Base-by-base conservation (phyloP, 352 stramenopile species). In the Phytophthora multivora region DNA sequence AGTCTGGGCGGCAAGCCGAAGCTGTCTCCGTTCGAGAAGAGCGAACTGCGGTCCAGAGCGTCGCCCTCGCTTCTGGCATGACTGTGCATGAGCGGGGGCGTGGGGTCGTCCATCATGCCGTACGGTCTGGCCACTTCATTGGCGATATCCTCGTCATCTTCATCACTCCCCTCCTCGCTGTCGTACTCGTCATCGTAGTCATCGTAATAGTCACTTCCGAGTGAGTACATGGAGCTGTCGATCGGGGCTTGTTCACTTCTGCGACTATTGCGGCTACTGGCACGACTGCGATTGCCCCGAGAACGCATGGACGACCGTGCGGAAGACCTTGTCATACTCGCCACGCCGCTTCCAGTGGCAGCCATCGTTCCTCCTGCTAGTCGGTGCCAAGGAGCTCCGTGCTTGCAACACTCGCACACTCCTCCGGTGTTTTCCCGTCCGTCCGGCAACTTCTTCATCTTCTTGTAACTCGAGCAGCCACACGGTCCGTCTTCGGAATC, bases 61-160 rank as follows among this genome's bases (percentile, higher is more conserved):
- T 67, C 66, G 10, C 57, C 57, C 9, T 71, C 68, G 30, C 72
- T 73, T 51, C 63, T 60, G 31, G 43, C 47, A 30, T 61, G 53
- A 15, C 39, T 50, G 30, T 70, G 68, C 19, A 65, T 53, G 4
- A 80, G 64, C 5, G 67, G 68, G n/a, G 68, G 71, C 4, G 71
- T 64, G 5, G 52, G 55, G 49, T 69, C 63, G 26, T 66, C 52
- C 51, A 71, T 71, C 55, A 73, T 69, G 12, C 19, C 60, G 42
- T 77, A 81, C 4, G 84, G 84, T 26, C 73, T 66, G n/a, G 83
- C 82, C 54, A 94, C 71, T 36, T 93, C 84, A 36, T 85, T 81
- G 7, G 80, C 80, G 61, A 93, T 91, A 28, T 84, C 76, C 18
- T 91, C 82, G n/a, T 90, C 79, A 19, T 90, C 83, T 1, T 82